These are phyloP conservation scores for Aspergillus brunneoviolaceus DNA, from an alignment of 2,329 filamentous ascomycete genomes.

Conservation along the genomic window DNA sequence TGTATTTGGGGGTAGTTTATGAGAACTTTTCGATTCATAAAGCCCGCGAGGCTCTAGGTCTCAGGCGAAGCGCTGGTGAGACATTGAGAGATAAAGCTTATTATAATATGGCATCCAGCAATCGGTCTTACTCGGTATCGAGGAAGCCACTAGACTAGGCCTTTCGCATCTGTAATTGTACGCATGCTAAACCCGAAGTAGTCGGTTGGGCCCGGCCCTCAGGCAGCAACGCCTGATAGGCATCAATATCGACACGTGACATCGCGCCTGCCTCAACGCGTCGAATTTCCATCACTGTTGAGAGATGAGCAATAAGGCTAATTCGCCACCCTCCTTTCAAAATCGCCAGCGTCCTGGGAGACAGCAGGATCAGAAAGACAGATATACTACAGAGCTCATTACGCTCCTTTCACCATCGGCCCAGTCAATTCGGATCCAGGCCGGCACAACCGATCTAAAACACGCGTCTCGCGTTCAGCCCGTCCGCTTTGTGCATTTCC, in stretches of 20 bases:
- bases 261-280: constrained; percentile 38
- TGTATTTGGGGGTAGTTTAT: neutral
- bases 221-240: constrained; percentile 13
- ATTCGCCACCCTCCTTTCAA: constrained; percentile 26
- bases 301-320: constrained; percentile 7
- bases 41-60: neutral
- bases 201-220: neutral
- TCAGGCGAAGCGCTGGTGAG: neutral
- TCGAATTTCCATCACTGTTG: constrained; percentile 20
- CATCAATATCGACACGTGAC: constrained; percentile 31
- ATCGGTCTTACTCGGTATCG: neutral
- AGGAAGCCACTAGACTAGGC: too few species aligned
- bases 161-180: too few species aligned
- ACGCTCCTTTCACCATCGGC: neutral
- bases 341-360: neutral
- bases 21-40: neutral
- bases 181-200: neutral
- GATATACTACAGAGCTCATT: neutral
- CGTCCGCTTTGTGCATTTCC: neutral
- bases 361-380: neutral
- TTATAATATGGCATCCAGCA: neutral
- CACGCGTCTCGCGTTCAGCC: constrained; percentile 1
- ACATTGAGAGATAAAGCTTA: neutral
- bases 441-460: neutral
- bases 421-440: neutral